These are phyloP conservation scores for Diplosphaera chodatii DNA, from an alignment of 139 green algal genomes.

Conservation along the genomic window DNA sequence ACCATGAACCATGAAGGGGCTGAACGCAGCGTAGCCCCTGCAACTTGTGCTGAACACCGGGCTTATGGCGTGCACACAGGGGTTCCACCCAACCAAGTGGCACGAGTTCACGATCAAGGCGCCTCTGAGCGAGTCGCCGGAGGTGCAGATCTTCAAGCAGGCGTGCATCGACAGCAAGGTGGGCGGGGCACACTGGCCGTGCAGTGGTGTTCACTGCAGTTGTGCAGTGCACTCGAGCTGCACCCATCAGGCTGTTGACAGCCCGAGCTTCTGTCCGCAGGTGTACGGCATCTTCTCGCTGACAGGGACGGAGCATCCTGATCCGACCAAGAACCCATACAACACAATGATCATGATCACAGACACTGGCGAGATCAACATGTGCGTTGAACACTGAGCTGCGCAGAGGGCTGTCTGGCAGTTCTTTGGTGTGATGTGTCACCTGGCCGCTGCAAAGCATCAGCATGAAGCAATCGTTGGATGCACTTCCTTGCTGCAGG, in stretches of 20 bases:
- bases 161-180: constrained; percentile 33
- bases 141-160: constrained; percentile 40
- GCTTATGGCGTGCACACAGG: too few species aligned
- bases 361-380: constrained; percentile 35
- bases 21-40: too few species aligned
- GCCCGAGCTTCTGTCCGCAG: not conserved
- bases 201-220: not conserved
- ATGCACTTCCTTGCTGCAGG: not conserved
- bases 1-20: too few species aligned
- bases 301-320: constrained; percentile 31
- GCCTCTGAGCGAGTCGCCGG: constrained; percentile 19
- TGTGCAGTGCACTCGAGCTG: too few species aligned
- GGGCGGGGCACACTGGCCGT: too few species aligned
- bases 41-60: too few species aligned
- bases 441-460: too few species aligned
- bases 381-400: too few species aligned
- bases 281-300: constrained; percentile 48
- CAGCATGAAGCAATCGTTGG: too few species aligned
- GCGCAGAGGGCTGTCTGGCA: too few species aligned
- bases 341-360: constrained; percentile 52
- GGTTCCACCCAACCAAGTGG: constrained; percentile 38
- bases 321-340: constrained; percentile 33
- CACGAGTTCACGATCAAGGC: constrained; percentile 31
- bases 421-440: too few species aligned
- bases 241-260: too few species aligned